These are phyloP conservation scores for Lindgomyces ingoldianus DNA, from an alignment of 495 filamentous ascomycete genomes.

Conservation along the genomic window DNA sequence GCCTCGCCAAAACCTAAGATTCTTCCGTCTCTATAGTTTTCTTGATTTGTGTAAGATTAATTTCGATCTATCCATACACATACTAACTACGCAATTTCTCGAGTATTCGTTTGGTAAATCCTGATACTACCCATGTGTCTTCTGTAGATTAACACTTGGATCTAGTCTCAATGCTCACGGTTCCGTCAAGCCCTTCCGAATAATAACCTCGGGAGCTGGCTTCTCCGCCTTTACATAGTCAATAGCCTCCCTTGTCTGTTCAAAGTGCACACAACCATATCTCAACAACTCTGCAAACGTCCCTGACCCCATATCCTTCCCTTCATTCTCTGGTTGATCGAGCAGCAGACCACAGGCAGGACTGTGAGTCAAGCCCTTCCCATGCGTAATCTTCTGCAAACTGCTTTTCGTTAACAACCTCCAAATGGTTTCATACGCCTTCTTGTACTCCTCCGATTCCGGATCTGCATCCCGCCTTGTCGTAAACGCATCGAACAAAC, in stretches of 20 bases:
- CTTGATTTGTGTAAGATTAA: not conserved
- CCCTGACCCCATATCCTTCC: slow-evolving; percentile 39
- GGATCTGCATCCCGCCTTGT: slow-evolving; percentile 11
- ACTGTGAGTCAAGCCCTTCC: slow-evolving; percentile 8
- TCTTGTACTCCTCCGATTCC: slow-evolving; percentile 17
- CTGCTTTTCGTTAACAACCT: slow-evolving; percentile 14
- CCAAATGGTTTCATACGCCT: slow-evolving; percentile 20
- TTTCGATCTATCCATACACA: too few relatives aligned
- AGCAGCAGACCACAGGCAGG: slow-evolving; percentile 40
- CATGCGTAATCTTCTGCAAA: slow-evolving; percentile 24
- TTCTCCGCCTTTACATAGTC: slow-evolving; percentile 20
- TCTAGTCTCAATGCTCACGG: not conserved
- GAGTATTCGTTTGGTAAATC: too few relatives aligned
- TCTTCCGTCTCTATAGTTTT: not conserved
- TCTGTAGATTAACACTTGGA: too few relatives aligned
- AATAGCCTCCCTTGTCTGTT: slow-evolving; percentile 39
- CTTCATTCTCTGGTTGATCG: slow-evolving; percentile 41
- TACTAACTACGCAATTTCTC: too few relatives aligned
- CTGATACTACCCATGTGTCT: too few relatives aligned
- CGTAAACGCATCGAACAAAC: slow-evolving; percentile 9
- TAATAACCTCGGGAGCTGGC: slow-evolving; percentile 2
- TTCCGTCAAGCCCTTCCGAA: slow-evolving; percentile 21
- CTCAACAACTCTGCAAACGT: slow-evolving; percentile 47
- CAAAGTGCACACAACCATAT: slow-evolving; percentile 45
- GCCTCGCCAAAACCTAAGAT: not conserved